Percentiles rank a stretch among this genome's conserved stretches.
Conservation (phyloP, 176 grass and related monocot genomes). For the Oryza coarctata region DNA sequence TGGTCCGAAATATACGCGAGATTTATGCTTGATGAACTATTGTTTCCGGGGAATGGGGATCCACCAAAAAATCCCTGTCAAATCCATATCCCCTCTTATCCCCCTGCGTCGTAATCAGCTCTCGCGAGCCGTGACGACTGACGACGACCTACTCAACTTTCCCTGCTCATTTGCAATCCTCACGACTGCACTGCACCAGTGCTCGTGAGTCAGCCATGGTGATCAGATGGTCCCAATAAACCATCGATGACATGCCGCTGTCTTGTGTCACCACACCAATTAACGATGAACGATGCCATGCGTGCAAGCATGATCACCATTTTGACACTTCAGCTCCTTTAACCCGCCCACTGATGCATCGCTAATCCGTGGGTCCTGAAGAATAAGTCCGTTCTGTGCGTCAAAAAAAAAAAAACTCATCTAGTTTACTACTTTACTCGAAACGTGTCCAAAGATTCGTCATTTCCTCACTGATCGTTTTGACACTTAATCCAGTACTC, state of each 20-base stretch:
- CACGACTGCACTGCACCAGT: background rate
- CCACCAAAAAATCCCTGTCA: too few relatives aligned
- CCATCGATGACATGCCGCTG: background rate
- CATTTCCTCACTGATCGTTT: background rate
- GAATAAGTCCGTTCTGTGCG: background rate
- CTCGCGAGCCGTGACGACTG: background rate
- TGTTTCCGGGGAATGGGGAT: too few relatives aligned
- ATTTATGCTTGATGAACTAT: too few relatives aligned
- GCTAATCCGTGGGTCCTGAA: background rate
- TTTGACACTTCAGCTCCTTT: background rate
- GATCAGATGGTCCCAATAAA: background rate
- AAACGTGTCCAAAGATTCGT: background rate
- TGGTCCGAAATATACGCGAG: too few relatives aligned
- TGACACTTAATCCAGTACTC: background rate
- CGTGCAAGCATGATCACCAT: background rate
- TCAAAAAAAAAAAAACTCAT: background rate
- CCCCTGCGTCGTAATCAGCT: background rate
- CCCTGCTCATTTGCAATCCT: background rate
- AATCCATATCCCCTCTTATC: background rate
- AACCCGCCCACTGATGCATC: background rate
- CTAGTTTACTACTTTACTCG: background rate
- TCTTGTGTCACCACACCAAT: background rate
- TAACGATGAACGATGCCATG: background rate
- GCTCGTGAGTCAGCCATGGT: background rate
- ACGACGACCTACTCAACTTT: background rate